Conservation (phyloP, 176 grass and related monocot genomes). For the Avena insularis region DNA sequence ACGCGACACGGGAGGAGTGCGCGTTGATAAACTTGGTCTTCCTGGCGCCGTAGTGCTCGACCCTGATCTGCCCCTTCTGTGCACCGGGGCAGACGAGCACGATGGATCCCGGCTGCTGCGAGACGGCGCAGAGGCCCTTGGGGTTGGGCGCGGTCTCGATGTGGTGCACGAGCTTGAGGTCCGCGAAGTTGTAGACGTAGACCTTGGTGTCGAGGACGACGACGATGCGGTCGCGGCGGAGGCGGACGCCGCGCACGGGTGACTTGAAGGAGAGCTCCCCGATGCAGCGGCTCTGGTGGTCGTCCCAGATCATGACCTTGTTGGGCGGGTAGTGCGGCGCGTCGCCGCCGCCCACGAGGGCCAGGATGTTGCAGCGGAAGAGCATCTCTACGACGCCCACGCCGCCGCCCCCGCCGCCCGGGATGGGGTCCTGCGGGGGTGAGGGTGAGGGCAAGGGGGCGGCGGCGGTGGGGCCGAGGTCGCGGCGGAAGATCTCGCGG, state of each 20-base stretch:
- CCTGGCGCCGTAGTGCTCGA: constrained; percentile 86
- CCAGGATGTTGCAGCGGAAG: constrained; percentile 89
- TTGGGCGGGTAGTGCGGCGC: constrained; percentile 72
- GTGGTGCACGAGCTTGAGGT: constrained; percentile 95
- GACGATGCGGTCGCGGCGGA: constrained; percentile 88
- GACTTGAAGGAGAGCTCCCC: constrained; percentile 93
- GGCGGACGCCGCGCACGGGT: constrained; percentile 70
- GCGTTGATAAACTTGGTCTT: constrained; percentile 97
- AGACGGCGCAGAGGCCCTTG: constrained; percentile 79
- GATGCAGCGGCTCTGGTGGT: constrained; percentile 94
- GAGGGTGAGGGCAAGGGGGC: accelerated
- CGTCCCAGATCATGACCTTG: constrained; percentile 96
- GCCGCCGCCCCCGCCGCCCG: constrained; percentile 42
- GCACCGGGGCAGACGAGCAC: constrained; percentile 87
- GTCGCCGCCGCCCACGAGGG: constrained; percentile 72
- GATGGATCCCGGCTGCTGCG: constrained; percentile 89
- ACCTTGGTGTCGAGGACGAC: constrained; percentile 91
- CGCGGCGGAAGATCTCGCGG: constrained; percentile 94
- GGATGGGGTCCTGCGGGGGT: background rate
- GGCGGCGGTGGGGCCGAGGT: constrained; percentile 42
- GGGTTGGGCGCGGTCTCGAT: constrained; percentile 95
- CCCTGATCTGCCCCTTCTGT: constrained; percentile 90
- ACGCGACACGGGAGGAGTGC: constrained; percentile 85
- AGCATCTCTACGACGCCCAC: constrained; percentile 88
- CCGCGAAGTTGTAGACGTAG: constrained; percentile 92